These are phyloP conservation scores for Globisporangium acanthophoron DNA, from an alignment of 352 stramenopile genomes.

Conservation along the genomic window DNA sequence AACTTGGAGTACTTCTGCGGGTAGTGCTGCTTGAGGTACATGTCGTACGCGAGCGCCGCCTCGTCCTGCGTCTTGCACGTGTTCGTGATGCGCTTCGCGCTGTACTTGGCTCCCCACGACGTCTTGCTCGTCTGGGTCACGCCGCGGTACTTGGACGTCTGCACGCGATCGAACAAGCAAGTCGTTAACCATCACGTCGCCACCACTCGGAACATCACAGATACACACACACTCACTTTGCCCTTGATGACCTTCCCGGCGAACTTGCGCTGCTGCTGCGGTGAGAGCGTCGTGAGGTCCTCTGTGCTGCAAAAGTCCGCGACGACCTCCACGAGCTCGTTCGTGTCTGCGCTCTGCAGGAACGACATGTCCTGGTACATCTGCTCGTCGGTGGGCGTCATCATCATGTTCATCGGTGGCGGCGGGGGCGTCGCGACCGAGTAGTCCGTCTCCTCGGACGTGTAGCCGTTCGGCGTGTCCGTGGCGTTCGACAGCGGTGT, in stretches of 20 bases:
- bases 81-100: slow-evolving; percentile 84
- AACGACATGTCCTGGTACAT: slow-evolving; percentile 79
- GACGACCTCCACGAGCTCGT: slow-evolving; percentile 58
- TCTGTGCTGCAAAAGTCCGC: slow-evolving; percentile 41
- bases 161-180: background rate
- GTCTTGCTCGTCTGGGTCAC: slow-evolving; percentile 86
- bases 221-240: slow-evolving; percentile 32
- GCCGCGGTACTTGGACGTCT: slow-evolving; percentile 86
- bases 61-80: slow-evolving; percentile 86
- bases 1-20: slow-evolving; percentile 83
- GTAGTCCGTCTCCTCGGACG: slow-evolving; percentile 82
- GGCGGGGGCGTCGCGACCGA: slow-evolving; percentile 38
- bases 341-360: slow-evolving; percentile 45
- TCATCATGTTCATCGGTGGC: background rate
- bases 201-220: background rate
- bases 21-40: slow-evolving; percentile 78
- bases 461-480: slow-evolving; percentile 74
- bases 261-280: slow-evolving; percentile 49
- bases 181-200: background rate
- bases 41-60: slow-evolving; percentile 73
- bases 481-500: slow-evolving; percentile 19
- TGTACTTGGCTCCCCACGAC: slow-evolving; percentile 87
- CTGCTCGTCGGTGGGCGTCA: slow-evolving; percentile 48
- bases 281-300: slow-evolving; percentile 37
- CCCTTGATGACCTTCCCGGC: slow-evolving; percentile 76